Base-by-base conservation (phyloP, 2,329 filamentous ascomycete species). In the Didymella pomorum region DNA sequence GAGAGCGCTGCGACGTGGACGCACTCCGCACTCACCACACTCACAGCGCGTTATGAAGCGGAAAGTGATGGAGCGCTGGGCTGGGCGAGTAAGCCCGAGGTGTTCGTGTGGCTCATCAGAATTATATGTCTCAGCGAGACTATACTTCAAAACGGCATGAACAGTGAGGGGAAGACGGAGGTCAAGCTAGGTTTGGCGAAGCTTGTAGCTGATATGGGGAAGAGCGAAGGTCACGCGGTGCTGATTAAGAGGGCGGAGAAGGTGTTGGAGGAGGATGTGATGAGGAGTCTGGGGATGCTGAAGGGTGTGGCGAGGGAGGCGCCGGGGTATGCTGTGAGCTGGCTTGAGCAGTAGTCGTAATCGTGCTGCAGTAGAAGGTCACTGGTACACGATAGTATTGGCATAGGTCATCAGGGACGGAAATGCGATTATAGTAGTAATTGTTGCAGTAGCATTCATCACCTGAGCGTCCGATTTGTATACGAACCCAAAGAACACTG, bases 41-140 rank as follows among this genome's bases (percentile, higher is more conserved):
- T 90, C 12, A 73, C 68, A 0, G 44, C 66, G 1, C 70, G 76
- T 0, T 65, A 76, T 18, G 65, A 69, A 2, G 61, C 61, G 0
- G 75, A 81, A 20, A 70, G 72, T 1, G 90, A 92, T 69, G 89
- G 89, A 0, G 82, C 89, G 9, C 77, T 96, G 31, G 91, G 92
- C 7, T 93, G 89, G 87, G 84, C 85, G 1, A 88, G 88, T 1
- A 87, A 88, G 55, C 82, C 87, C 0, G 85, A 87, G 28, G 85
- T 88, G 1, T 94, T 93, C 72, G 82, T 83, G 2, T 77, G 90
- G 41, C 85, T 84, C 0, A 66, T 83, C 61, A 69, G 76, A 20
- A 71, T 84, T 0, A 56, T 84, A 6, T 78, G 76, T 54, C 75
- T 72, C 9, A 71, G 76, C 9, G 77, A 79, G n/a, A 71, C 78